Evolutionary conservation across 371 early-diverging fungal genomes (phyloP), one percentile per base, ranked within the genome.

Genomic region (Amoeboaphelidium protococcarum): DNA sequence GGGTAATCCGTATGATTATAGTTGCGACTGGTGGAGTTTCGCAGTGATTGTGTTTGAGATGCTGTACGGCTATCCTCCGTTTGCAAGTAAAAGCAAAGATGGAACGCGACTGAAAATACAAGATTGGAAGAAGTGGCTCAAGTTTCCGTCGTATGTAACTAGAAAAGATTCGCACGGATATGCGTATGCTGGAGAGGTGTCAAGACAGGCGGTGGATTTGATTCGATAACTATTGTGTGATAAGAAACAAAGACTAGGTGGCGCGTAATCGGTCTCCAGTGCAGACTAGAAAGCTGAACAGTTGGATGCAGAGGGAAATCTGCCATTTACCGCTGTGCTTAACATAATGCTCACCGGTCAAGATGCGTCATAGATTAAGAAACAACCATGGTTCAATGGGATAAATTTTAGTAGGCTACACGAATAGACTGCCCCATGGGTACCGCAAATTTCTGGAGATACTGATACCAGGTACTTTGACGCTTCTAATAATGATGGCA

Each of bases 41-140:
- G 78, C 73, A 20, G 74, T 78, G 19, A 71, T 78, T 41, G 50
- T 80, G 47, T 80, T 71, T 48, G 77, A 81, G 54, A 69, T 78
- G 69, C 54, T 74, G 2, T 74, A 64, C 51, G 74, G 74, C 48
- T 71, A 41, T 53, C 66, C 66, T 6, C 62, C 66, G 37, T 66
- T 66, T 31, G 59, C 57, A 44, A 56, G 62, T 31, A 66, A 67
- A 47, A 63, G 56, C 22, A 58, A 64, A 22, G 59, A 64, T 13
- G 59, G 65, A 4, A 74, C 75, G 0, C 69, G 67, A 46, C 53
- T 57, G 40, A 74, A 74, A 50, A 74, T 74, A 46, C 54, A 71
- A 45, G 67, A 72, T 54, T 71, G 69, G 70, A 55, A 60, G 3
- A 54, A 65, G 46, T 51, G 60, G 2, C 50, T 69, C 19, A 57